Evolutionary conservation across 805 yeast species (phyloP).

Genomic region (Candida yuanshanica): DNA sequence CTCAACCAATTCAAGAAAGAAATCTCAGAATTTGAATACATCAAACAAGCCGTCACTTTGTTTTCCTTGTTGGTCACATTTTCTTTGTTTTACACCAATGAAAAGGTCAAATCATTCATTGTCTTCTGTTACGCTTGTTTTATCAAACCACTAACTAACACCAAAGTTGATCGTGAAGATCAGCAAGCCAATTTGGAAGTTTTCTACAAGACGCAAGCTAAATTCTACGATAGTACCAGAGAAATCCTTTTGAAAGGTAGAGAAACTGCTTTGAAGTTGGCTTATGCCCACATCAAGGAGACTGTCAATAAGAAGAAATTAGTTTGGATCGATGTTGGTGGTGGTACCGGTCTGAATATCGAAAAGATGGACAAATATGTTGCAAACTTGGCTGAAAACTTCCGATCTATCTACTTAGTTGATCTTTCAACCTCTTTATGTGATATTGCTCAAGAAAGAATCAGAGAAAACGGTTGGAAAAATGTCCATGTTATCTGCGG

Average conservation of each 20-base stretch:
- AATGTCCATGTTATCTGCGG: slow-evolving; percentile 66
- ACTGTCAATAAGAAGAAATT: slow-evolving; percentile 32
- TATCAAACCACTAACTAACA: slow-evolving; percentile 27
- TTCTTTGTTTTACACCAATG: slow-evolving; percentile 10
- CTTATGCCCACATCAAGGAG: slow-evolving; percentile 46
- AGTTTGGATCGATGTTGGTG: slow-evolving; percentile 79
- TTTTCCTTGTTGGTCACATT: slow-evolving; percentile 8
- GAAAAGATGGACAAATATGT: slow-evolving; percentile 62
- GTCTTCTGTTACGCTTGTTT: slow-evolving; percentile 31
- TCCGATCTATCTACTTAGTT: slow-evolving; percentile 63
- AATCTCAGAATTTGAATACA: slow-evolving; percentile 2
- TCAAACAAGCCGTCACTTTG: slow-evolving; percentile 6
- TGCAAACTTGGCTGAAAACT: slow-evolving; percentile 30
- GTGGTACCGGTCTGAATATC: slow-evolving; percentile 82
- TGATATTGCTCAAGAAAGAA: slow-evolving; percentile 60
- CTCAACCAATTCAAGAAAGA: slow-evolving; percentile 4
- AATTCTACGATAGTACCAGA: slow-evolving; percentile 70
- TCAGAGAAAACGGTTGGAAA: slow-evolving; percentile 39
- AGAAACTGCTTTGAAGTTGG: slow-evolving; percentile 53
- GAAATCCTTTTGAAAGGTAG: slow-evolving; percentile 64
- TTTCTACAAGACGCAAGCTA: slow-evolving; percentile 74
- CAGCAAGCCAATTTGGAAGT: slow-evolving; percentile 41
- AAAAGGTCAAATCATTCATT: slow-evolving; percentile 17
- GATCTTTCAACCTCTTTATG: slow-evolving; percentile 77
- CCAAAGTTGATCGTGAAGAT: slow-evolving; percentile 20